These are phyloP conservation scores for Sarocladium strictum DNA, from an alignment of 2,329 filamentous ascomycete species.

Conservation along the genomic window DNA sequence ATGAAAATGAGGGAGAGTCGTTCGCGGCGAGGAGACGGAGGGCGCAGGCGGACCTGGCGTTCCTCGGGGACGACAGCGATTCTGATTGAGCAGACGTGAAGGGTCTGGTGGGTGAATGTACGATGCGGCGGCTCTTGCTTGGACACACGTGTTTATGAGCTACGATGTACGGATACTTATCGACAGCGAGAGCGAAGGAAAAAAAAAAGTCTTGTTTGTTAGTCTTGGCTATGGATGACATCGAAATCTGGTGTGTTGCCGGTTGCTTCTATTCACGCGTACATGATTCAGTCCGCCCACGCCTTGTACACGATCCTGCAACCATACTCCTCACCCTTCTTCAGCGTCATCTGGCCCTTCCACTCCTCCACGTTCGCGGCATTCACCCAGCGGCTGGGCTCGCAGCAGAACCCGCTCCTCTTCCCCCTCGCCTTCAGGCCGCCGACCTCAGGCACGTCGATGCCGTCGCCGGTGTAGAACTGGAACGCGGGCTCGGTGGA, in stretches of 20 bases:
- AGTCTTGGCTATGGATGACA: no score
- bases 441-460: slow-evolving; percentile 66
- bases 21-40: slow-evolving; percentile 41
- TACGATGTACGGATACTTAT: slow-evolving; percentile 1
- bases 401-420: slow-evolving; percentile 81
- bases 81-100: slow-evolving; percentile 37
- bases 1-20: slow-evolving; percentile 21
- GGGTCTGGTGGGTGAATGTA: neutral
- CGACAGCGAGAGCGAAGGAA: no score
- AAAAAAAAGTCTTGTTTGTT: neutral
- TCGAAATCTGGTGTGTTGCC: no score
- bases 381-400: slow-evolving; percentile 88
- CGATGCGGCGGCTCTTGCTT: neutral
- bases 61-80: slow-evolving; percentile 65
- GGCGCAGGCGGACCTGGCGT: slow-evolving; percentile 51
- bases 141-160: neutral
- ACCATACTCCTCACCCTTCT: slow-evolving; percentile 80
- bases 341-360: slow-evolving; percentile 71
- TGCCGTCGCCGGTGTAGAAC: slow-evolving; percentile 87
- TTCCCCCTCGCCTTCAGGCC: slow-evolving; percentile 56
- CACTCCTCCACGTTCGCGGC: slow-evolving; percentile 77
- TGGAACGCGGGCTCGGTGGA: slow-evolving; percentile 96
- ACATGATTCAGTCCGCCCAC: slow-evolving; percentile 57
- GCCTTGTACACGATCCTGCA: slow-evolving; percentile 75
- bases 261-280: neutral